Conservation (phyloP, 306 rosid species). For the Psophocarpus tetragonolobus region DNA sequence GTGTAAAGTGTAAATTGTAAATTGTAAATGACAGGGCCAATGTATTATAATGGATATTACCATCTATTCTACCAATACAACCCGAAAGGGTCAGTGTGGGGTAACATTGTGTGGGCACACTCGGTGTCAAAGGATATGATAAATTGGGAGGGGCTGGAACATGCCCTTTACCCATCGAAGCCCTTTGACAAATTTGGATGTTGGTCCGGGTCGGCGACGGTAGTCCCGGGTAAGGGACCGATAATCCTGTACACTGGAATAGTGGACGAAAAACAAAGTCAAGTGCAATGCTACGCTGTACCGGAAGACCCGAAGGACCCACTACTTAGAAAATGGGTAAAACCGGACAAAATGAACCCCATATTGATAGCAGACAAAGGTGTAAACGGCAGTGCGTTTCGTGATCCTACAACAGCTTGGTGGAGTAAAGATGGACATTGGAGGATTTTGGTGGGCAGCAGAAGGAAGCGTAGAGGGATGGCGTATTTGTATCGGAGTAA, state of each 20-base stretch:
- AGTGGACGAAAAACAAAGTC: conserved; percentile 35
- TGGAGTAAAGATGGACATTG: conserved; percentile 53
- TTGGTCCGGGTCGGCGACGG: conserved; percentile 91
- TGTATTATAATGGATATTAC: conserved; percentile 71
- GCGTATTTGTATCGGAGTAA: conserved; percentile 63
- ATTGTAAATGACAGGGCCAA: no score
- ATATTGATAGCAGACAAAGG: conserved; percentile 27
- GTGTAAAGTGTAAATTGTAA: no score
- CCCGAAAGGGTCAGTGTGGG: conserved; percentile 91
- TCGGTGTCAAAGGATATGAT: conserved; percentile 73
- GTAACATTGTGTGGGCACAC: conserved; percentile 95
- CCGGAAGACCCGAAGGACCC: conserved; percentile 66
- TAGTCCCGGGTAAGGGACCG: conserved; percentile 68
- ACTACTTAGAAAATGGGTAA: conserved; percentile 56
- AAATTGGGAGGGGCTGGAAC: conserved; percentile 65
- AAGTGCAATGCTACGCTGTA: conserved; percentile 68
- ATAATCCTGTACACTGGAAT: conserved; percentile 76
- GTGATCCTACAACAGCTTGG: conserved; percentile 93
- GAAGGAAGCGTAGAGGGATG: conserved; percentile 53
- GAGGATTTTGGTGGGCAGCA: conserved; percentile 66
- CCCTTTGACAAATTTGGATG: conserved; percentile 78
- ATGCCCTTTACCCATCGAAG: conserved; percentile 63
- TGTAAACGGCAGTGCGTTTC: conserved; percentile 56
- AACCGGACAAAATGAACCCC: conserved; percentile 68
- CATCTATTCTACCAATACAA: conserved; percentile 89